These are phyloP conservation scores for Penicillium bovifimosum DNA, from an alignment of 495 filamentous ascomycete species.

Conservation along the genomic window DNA sequence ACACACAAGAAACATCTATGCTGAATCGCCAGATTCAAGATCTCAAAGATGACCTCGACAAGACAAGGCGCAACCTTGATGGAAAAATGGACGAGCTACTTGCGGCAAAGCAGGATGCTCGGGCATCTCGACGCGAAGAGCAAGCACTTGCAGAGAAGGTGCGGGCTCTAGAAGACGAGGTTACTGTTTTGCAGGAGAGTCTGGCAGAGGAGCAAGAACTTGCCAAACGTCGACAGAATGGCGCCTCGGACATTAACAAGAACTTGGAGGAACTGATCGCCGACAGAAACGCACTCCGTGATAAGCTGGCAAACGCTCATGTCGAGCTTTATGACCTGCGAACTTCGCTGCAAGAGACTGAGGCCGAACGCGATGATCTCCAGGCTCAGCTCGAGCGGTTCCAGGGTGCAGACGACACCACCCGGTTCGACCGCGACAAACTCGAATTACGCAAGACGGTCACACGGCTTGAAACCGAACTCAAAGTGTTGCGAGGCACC, in stretches of 20 bases:
- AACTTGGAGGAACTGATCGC: constrained; percentile 45
- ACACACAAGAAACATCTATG: constrained; percentile 49
- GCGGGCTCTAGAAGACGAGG: constrained; percentile 72
- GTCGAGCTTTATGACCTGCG: constrained; percentile 55
- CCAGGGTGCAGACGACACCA: constrained; percentile 47
- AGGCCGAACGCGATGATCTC: constrained; percentile 61
- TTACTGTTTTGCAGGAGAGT: constrained; percentile 67
- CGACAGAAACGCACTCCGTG: constrained; percentile 59
- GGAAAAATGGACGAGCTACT: constrained; percentile 55
- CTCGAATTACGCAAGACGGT: constrained; percentile 55
- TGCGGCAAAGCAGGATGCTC: constrained; percentile 59
- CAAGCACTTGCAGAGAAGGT: constrained; percentile 59
- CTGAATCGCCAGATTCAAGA: constrained; percentile 54
- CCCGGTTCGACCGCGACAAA: constrained; percentile 57
- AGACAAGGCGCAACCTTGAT: constrained; percentile 49
- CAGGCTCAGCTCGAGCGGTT: constrained; percentile 49
- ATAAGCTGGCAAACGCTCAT: constrained; percentile 55
- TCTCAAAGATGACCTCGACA: constrained; percentile 50
- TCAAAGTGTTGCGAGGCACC: constrained; percentile 54
- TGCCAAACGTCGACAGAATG: constrained; percentile 49
- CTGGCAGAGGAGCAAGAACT: constrained; percentile 70
- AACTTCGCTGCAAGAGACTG: constrained; percentile 45
- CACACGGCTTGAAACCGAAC: constrained; percentile 54
- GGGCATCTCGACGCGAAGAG: constrained; percentile 59
- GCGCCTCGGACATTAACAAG: constrained; percentile 41